Evolutionary conservation across 2,329 filamentous ascomycete genomes (phyloP).

Genomic region (Lachnellula cervina): DNA sequence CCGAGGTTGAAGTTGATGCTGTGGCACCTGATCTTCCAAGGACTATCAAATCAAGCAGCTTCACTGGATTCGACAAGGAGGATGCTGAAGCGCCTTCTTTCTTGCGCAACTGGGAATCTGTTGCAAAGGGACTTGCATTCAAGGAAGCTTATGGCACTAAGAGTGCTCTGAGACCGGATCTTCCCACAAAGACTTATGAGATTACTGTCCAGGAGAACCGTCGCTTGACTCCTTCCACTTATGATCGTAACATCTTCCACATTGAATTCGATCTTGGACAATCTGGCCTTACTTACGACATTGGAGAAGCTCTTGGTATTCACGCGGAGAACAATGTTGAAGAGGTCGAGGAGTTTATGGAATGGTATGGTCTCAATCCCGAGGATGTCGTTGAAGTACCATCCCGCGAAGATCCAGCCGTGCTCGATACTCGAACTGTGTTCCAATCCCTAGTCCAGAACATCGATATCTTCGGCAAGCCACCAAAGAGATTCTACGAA

Average conservation of each 20-base stretch:
- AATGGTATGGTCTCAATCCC: conserved; percentile 78
- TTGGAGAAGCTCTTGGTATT: conserved; percentile 93
- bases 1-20: conserved; percentile 58
- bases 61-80: conserved; percentile 71
- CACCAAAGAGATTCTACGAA: conserved; percentile 98
- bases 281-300: conserved; percentile 91
- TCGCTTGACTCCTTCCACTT: conserved; percentile 77
- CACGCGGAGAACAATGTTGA: conserved; percentile 87
- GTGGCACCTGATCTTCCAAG: conserved; percentile 50
- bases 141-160: conserved; percentile 86
- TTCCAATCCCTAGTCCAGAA: conserved; percentile 91
- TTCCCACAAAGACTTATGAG: conserved; percentile 78
- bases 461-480: conserved; percentile 92
- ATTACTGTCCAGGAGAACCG: conserved; percentile 94
- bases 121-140: conserved; percentile 84
- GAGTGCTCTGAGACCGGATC: conserved; percentile 73
- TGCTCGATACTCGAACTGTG: conserved; percentile 83
- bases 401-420: conserved; percentile 67
- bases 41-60: conserved; percentile 73
- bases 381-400: conserved; percentile 88
- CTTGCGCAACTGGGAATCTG: conserved; percentile 74
- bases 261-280: conserved; percentile 95
- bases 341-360: conserved; percentile 79
- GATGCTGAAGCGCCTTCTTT: conserved; percentile 63
- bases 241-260: conserved; percentile 99